Base-by-base conservation (phyloP, 768 basidiomycete genomes). In the Dictyophora rubrovolvata region DNA sequence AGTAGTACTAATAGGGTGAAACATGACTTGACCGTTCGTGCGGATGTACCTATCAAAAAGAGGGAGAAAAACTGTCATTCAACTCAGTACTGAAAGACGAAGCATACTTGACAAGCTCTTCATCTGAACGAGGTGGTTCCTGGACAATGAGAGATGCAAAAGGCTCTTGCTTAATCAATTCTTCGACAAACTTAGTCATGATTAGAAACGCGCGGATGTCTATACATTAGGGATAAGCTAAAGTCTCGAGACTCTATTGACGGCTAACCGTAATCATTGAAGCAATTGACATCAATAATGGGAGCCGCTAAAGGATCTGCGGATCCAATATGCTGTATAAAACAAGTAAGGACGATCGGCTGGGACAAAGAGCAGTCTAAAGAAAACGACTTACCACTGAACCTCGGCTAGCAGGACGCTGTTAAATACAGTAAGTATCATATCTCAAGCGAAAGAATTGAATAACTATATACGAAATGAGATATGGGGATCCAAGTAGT, bases 241-340 rank as follows among this genome's bases (percentile, higher is more conserved):
- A n/a, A 9, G 42, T 12, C 10, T 42, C 10, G 42, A 42, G 28
- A 28, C 7, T 28, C 28, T 28, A 28, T 28, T 28, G 28, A 42
- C 42, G 42, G 42, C 42, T 42, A 42, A 42, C 42, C 42, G n/a
- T 42, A 42, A 14, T 42, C 42, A 42, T 42, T 42, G n/a, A 42
- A n/a, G 42, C 42, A 77, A 56, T 73, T 71, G 1, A 75, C 73
- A 62, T 78, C 71, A 63, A 78, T 74, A 11, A 62, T 52, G 0
- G 77, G 74, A 37, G 64, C 42, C 10, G 63, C 61, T 63, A 70
- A 71, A 9, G 72, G 64, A 60, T 66, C 64, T 14, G 67, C 67
- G 2, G 71, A 70, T 34, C 63, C 68, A 58, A 73, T 68, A 28
- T 64, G 63, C 53, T 42, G 11, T 12, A 9, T 12, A n/a, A 42